phyloP scores from a whole-genome alignment of 2,329 filamentous ascomycete species.

The Diaporthe batatas region DNA sequence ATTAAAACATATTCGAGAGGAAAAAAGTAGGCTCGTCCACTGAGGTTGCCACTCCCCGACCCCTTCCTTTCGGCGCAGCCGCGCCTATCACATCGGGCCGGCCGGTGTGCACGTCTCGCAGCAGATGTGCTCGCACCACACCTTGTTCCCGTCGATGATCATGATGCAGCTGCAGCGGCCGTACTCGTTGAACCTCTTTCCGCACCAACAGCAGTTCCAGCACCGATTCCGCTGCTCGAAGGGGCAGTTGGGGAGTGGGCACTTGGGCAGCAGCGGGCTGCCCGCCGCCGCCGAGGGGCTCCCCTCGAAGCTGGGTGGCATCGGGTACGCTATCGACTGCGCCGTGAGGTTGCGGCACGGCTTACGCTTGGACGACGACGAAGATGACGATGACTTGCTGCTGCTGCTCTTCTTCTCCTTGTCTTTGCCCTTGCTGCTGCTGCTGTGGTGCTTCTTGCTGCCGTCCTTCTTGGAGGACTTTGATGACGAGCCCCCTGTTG shows the following conservation, averaged over 20 bases:
- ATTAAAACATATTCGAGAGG: neutral
- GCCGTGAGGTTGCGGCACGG: constrained; percentile 60
- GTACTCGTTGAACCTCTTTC: constrained; percentile 64
- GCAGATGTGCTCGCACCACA: constrained; percentile 68
- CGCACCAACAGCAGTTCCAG: constrained; percentile 71
- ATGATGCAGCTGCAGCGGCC: constrained; percentile 66
- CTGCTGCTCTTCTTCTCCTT: constrained; percentile 44
- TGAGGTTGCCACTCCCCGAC: too few species aligned
- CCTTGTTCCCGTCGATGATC: constrained; percentile 63
- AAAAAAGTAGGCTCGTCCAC: neutral
- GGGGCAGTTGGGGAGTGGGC: constrained; percentile 62
- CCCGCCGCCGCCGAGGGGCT: constrained; percentile 47
- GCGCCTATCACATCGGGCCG: constrained; percentile 39
- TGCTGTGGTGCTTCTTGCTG: constrained; percentile 37
- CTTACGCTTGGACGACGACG: constrained; percentile 48
- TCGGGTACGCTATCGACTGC: constrained; percentile 61
- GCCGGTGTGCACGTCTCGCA: constrained; percentile 63
- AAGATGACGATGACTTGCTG: constrained; percentile 40
- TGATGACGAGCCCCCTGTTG: constrained; percentile 43
- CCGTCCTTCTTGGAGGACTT: constrained; percentile 37
- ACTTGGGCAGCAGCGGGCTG: constrained; percentile 55
- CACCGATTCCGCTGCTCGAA: constrained; percentile 63
- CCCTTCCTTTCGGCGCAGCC: neutral
- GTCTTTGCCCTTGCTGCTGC: constrained; percentile 33
- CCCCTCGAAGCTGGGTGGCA: constrained; percentile 58